phyloP scores from a whole-genome alignment of 345 rosid species.

The Pistacia vera region DNA sequence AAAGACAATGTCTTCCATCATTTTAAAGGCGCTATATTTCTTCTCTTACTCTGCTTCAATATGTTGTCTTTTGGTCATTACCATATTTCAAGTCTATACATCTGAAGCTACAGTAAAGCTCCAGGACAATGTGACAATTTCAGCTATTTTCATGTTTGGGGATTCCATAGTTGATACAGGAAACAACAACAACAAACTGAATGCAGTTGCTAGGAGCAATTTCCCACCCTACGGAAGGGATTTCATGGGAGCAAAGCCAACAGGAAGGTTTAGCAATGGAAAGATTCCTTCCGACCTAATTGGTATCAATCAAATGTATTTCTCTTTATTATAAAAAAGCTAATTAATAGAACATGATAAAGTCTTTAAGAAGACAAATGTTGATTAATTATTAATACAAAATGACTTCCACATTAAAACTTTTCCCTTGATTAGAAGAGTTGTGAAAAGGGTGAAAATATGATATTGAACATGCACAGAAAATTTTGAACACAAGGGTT shows the following conservation, averaged over 20 bases:
- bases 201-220: slow-evolving; percentile 24
- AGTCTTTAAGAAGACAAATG: no score
- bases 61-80: background rate
- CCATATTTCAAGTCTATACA: background rate
- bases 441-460: no score
- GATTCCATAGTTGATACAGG: slow-evolving; percentile 49
- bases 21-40: no score
- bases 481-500: background rate
- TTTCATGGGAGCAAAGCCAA: slow-evolving; percentile 25
- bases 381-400: no score
- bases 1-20: background rate
- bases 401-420: no score
- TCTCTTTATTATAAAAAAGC: no score
- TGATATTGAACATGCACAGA: no score
- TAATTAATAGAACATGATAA: no score
- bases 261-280: slow-evolving; percentile 43
- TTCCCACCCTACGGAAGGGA: slow-evolving; percentile 39
- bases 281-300: slow-evolving; percentile 37
- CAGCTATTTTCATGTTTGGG: slow-evolving; percentile 39
- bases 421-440: no score
- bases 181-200: slow-evolving; percentile 35
- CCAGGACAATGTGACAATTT: background rate
- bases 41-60: background rate
- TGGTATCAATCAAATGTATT: slow-evolving; percentile 20
- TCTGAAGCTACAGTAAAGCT: background rate